Evolutionary conservation across 805 yeast species (phyloP), one percentile per base, ranked within the genome.

Genomic region (Sugiyamaella smithiae): DNA sequence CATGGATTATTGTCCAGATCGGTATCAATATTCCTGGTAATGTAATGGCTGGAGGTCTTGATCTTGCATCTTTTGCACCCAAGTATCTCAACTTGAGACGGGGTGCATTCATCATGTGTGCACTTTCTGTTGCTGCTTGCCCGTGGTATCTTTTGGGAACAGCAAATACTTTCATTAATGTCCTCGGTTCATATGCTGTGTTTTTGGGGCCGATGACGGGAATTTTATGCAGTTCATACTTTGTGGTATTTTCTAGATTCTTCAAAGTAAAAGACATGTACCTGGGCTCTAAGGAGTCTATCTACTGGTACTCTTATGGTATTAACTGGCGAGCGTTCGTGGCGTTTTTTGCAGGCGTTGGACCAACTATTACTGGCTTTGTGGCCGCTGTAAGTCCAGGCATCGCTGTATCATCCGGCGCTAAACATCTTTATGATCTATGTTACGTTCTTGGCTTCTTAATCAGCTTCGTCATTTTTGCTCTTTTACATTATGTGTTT

Each of bases 31-130:
- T 16, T 26, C 29, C 70, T 38, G 74, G 62, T 33, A 71, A 71
- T 49, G 70, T 72, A 24, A 63, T 70, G 28, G 64, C 75, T 40
- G 75, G 76, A 11, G 79, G 78, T 12, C 76, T 75, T 67, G 80
- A 75, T 52, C 55, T 76, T 42, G 71, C 75, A 20, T 77, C 74
- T 45, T 54, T 76, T 49, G 63, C 68, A 35, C 78, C 78, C 8
- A 61, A 64, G 45, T 70, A 65, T 48, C 55, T 74, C 50, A 70
- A 69, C 53, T 63, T 74, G 41, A 61, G 64, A 31, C 61, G 78
- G 36, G 82, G 43, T 80, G 80, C 22, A 28, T 14, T 25, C 17
- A 47, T 59, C 40, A 48, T 62, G 29, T 26, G 29, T 11, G 29
- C 29, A 11, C 29, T 26, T 11, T 26, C 29, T 26, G 29, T 26